These are phyloP conservation scores for Colletotrichum lupini DNA, from an alignment of 2,329 filamentous ascomycete genomes.

Conservation along the genomic window DNA sequence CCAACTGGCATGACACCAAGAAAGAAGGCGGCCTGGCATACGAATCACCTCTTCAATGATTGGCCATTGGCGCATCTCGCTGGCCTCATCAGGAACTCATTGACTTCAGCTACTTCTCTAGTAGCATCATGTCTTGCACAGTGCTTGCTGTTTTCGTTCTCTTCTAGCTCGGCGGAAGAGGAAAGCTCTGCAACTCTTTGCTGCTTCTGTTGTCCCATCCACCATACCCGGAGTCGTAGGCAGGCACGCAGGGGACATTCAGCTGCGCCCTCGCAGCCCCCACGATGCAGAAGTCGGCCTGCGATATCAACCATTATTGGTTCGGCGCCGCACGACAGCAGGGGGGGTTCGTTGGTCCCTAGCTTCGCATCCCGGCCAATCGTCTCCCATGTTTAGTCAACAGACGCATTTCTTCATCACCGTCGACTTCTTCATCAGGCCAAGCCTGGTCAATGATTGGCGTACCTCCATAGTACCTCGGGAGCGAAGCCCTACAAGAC, in stretches of 20 bases:
- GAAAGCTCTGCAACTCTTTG: not conserved
- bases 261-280: slow-evolving; percentile 30
- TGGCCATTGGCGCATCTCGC: slow-evolving; percentile 6
- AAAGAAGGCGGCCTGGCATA: not conserved
- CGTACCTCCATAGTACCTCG: slow-evolving; percentile 5
- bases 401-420: slow-evolving; percentile 19
- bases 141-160: slow-evolving; percentile 3
- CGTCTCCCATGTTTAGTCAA: slow-evolving; percentile 17
- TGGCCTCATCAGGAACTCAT: not conserved
- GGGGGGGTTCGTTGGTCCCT: slow-evolving; percentile 13
- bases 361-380: slow-evolving; percentile 27
- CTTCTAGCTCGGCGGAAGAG: not conserved
- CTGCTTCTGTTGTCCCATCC: not conserved
- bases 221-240: slow-evolving; percentile 1
- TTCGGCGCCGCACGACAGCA: slow-evolving; percentile 14
- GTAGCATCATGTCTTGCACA: not conserved
- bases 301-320: slow-evolving; percentile 30
- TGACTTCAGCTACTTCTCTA: slow-evolving; percentile 4
- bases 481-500: slow-evolving; percentile 12
- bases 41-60: not conserved
- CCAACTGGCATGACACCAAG: not conserved
- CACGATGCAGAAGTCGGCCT: slow-evolving; percentile 21
- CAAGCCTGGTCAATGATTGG: slow-evolving; percentile 10
- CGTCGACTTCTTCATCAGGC: slow-evolving; percentile 11
- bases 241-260: slow-evolving; percentile 31